phyloP scores from a whole-genome alignment of 345 rosid genomes.

The Pistacia vera region DNA sequence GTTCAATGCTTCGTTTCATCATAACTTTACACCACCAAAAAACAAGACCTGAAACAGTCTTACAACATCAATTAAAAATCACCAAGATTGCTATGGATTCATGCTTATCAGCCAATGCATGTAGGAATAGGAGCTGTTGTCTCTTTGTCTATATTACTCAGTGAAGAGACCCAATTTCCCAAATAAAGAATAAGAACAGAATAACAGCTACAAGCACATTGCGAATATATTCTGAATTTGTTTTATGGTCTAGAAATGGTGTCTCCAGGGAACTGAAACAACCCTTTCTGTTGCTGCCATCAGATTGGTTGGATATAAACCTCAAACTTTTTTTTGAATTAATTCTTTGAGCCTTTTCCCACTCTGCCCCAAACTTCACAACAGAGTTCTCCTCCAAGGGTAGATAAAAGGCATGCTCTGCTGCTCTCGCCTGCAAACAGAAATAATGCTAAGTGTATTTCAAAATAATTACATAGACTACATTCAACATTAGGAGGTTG shows the following conservation, averaged over 20 bases:
- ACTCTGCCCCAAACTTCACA: not conserved
- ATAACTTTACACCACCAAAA: too few relatives aligned
- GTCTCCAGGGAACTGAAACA: slow-evolving; percentile 17
- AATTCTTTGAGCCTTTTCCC: not conserved
- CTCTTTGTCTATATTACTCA: not conserved
- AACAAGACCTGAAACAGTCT: too few relatives aligned
- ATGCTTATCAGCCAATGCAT: too few relatives aligned
- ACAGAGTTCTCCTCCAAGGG: not conserved
- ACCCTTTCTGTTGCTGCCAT: slow-evolving; percentile 7
- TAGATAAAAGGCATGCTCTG: not conserved
- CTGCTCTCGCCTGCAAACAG: slow-evolving; percentile 18
- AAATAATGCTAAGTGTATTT: not conserved
- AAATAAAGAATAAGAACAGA: slow-evolving; percentile 11
- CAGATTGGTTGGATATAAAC: not conserved
- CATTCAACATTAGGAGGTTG: not conserved
- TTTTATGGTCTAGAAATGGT: not conserved
- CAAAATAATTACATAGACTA: not conserved
- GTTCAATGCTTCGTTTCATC: too few relatives aligned
- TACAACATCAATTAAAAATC: too few relatives aligned
- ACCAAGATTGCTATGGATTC: too few relatives aligned
- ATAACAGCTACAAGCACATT: slow-evolving; percentile 25
- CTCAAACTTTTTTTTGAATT: not conserved
- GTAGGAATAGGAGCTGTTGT: too few relatives aligned
- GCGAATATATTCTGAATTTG: slow-evolving; percentile 4
- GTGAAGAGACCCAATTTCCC: slow-evolving; percentile 1